phyloP scores from a whole-genome alignment of 2,329 filamentous ascomycete genomes.

The Colletotrichum godetiae region DNA sequence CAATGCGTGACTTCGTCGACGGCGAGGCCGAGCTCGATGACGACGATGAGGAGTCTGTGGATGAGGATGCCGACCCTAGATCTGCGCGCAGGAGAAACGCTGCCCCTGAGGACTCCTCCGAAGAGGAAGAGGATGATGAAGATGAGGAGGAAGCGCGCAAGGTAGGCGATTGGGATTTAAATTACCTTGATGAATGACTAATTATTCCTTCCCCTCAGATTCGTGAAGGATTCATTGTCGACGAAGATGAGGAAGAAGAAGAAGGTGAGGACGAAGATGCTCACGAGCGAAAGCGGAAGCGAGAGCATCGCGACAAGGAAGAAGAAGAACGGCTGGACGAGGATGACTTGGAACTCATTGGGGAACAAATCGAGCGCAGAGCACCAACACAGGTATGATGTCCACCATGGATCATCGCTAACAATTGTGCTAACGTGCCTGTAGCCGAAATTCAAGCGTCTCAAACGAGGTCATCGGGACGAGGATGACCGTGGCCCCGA shows the following conservation, averaged over 20 bases:
- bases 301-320: constrained; percentile 79
- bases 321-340: constrained; percentile 93
- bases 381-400: constrained; percentile 75
- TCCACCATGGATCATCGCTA: background rate
- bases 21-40: constrained; percentile 87
- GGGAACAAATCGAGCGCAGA: constrained; percentile 79
- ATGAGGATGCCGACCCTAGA: constrained; percentile 74
- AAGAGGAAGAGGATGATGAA: constrained; percentile 93
- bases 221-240: constrained; percentile 94
- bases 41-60: constrained; percentile 85
- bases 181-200: constrained; percentile 33
- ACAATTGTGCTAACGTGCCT: constrained; percentile 37
- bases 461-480: constrained; percentile 90
- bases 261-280: constrained; percentile 70
- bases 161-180: constrained; percentile 58
- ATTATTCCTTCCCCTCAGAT: constrained; percentile 63
- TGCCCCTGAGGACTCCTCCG: constrained; percentile 83
- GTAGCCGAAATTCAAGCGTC: constrained; percentile 92
- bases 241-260: constrained; percentile 85
- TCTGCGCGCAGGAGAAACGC: constrained; percentile 52
- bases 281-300: constrained; percentile 76
- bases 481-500: constrained; percentile 74
- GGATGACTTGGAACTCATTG: constrained; percentile 95
- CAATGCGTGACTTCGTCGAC: constrained; percentile 82
- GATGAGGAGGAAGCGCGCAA: constrained; percentile 86